These are phyloP conservation scores for Lachnellula hyalina DNA, from an alignment of 2,329 filamentous ascomycete species.

Conservation along the genomic window DNA sequence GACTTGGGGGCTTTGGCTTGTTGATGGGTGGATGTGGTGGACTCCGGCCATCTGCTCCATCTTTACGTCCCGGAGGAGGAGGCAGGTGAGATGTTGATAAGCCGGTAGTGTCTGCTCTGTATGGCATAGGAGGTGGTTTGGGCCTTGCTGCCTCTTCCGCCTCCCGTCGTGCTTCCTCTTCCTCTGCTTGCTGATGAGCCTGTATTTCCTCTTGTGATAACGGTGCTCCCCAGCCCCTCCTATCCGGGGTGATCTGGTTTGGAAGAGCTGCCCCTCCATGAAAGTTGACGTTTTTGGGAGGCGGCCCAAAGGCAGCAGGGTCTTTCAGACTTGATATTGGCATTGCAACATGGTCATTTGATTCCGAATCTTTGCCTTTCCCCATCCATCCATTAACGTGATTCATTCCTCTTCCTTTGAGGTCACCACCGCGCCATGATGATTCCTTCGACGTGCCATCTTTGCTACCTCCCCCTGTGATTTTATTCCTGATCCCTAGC, in stretches of 20 bases:
- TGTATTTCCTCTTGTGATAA: conserved; percentile 35
- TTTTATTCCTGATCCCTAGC: conserved; percentile 39
- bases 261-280: conserved; percentile 28
- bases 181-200: conserved; percentile 29
- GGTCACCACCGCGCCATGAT: conserved; percentile 42
- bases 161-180: conserved; percentile 23
- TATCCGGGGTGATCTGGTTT: conserved; percentile 28
- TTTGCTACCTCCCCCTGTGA: conserved; percentile 48
- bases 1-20: conserved; percentile 29
- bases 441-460: conserved; percentile 45
- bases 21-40: conserved; percentile 17
- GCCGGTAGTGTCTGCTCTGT: conserved; percentile 55
- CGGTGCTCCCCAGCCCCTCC: conserved; percentile 39
- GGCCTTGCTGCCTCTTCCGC: conserved; percentile 26
- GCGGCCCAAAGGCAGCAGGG: conserved; percentile 59
- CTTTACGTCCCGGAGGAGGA: conserved; percentile 48
- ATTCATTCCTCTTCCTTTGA: conserved; percentile 32
- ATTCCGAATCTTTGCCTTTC: conserved; percentile 28
- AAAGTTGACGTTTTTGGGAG: conserved; percentile 48
- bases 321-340: conserved; percentile 59
- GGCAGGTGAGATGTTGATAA: conserved; percentile 54
- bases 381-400: conserved; percentile 34
- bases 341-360: conserved; percentile 28
- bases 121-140: conserved; percentile 50
- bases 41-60: conserved; percentile 26